These are phyloP conservation scores for Nelumbo lutea DNA, from an alignment of 164 flowering plant genomes.

Conservation along the genomic window DNA sequence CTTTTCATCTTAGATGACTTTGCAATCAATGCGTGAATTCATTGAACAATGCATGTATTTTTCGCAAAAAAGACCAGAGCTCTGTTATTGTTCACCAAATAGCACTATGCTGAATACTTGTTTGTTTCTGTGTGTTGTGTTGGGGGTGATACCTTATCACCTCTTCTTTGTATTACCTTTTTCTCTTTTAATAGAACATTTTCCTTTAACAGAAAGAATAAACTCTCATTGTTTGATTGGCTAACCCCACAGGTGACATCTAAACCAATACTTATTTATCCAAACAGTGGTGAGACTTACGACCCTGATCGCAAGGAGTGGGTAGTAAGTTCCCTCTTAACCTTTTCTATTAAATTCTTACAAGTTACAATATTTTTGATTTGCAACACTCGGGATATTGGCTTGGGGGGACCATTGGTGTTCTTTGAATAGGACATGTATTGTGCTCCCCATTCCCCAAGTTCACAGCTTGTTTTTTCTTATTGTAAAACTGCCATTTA, in stretches of 20 bases:
- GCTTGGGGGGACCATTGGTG: not conserved
- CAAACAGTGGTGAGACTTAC: slow-evolving; percentile 92
- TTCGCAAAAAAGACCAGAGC: too few species aligned
- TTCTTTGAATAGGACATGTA: not conserved
- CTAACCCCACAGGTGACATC: slow-evolving; percentile 49
- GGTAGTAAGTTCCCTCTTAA: slow-evolving; percentile 53
- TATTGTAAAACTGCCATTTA: not conserved
- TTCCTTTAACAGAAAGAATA: too few species aligned
- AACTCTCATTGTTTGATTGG: not conserved
- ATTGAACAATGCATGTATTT: too few species aligned
- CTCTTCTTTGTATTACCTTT: too few species aligned
- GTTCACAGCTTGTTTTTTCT: not conserved
- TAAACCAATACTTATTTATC: slow-evolving; percentile 80
- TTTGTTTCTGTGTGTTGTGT: too few species aligned
- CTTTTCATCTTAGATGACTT: too few species aligned
- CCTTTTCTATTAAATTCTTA: not conserved
- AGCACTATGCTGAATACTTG: too few species aligned
- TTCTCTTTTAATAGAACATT: too few species aligned
- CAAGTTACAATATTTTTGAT: not conserved
- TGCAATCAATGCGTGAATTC: too few species aligned
- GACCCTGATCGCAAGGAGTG: slow-evolving; percentile 63
- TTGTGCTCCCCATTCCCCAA: not conserved
- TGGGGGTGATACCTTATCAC: too few species aligned
- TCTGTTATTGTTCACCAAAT: too few species aligned
- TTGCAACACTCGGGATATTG: not conserved